Conservation (phyloP, 805 yeast genomes). For the Ogataea methylovora region DNA sequence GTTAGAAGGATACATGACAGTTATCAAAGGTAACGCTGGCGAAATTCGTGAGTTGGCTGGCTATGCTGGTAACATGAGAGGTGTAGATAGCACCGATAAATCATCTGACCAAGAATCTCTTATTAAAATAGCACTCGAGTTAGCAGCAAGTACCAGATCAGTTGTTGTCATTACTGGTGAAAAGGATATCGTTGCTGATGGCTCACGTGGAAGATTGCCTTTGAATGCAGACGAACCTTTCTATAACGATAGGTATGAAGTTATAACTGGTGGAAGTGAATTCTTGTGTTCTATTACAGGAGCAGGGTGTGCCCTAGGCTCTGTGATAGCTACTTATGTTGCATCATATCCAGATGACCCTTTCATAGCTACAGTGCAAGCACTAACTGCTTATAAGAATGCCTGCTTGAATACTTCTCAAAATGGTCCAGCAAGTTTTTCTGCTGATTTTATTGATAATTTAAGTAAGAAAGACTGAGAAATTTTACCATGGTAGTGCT, state of each 20-base stretch:
- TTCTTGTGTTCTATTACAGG: slow-evolving; percentile 70
- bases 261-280: slow-evolving; percentile 49
- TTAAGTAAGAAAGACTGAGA: no score
- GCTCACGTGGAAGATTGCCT: slow-evolving; percentile 10
- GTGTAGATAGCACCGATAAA: slow-evolving; percentile 49
- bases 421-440: no score
- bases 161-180: slow-evolving; percentile 70
- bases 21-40: slow-evolving; percentile 82
- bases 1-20: slow-evolving; percentile 49
- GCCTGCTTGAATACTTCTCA: no score
- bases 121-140: slow-evolving; percentile 34
- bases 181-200: slow-evolving; percentile 43
- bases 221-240: neutral
- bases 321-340: slow-evolving; percentile 53
- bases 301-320: slow-evolving; percentile 77
- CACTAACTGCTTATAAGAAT: slow-evolving; percentile 52
- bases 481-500: no score
- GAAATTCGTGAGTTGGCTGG: slow-evolving; percentile 64
- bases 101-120: slow-evolving; percentile 18
- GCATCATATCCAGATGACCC: slow-evolving; percentile 36
- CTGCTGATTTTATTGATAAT: no score
- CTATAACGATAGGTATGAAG: slow-evolving; percentile 11
- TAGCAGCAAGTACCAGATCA: slow-evolving; percentile 44
- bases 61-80: slow-evolving; percentile 45
- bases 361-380: slow-evolving; percentile 43